Conservation (phyloP, 768 basidiomycete species). For the Terana coerulea region DNA sequence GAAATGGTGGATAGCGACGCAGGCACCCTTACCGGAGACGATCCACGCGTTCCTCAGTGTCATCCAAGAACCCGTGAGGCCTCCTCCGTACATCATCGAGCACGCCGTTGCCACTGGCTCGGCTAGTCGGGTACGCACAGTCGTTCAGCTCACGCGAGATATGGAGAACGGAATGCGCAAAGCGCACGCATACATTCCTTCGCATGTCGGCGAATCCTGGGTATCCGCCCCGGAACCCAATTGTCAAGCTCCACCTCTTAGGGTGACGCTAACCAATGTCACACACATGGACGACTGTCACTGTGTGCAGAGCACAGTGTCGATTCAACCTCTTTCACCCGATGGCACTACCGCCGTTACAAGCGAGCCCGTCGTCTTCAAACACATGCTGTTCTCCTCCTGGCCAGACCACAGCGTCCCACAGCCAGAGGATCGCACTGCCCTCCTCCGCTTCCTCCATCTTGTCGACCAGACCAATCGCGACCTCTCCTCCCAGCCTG, state of each 20-base stretch:
- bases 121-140: slow-evolving; percentile 56
- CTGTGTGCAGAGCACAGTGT: slow-evolving; percentile 59
- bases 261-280: slow-evolving; percentile 53
- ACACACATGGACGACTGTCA: slow-evolving; percentile 49
- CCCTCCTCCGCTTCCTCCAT: slow-evolving; percentile 55
- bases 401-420: slow-evolving; percentile 92
- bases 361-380: slow-evolving; percentile 46
- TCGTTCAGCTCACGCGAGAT: slow-evolving; percentile 78
- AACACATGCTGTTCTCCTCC: slow-evolving; percentile 67
- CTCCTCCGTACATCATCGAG: too few relatives aligned
- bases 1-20: slow-evolving; percentile 83
- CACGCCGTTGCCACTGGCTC: slow-evolving; percentile 5
- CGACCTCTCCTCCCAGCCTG: slow-evolving; percentile 31
- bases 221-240: slow-evolving; percentile 45
- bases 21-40: slow-evolving; percentile 72
- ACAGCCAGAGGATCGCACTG: slow-evolving; percentile 49
- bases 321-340: slow-evolving; percentile 38
- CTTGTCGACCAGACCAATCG: slow-evolving; percentile 65
- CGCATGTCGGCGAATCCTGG: slow-evolving; percentile 45
- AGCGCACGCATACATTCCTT: slow-evolving; percentile 76
- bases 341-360: slow-evolving; percentile 10
- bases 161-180: slow-evolving; percentile 69
- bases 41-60: slow-evolving; percentile 75
- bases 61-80: slow-evolving; percentile 46
- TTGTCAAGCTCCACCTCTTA: slow-evolving; percentile 37